phyloP scores from a whole-genome alignment of 176 grass and related monocot species.

The Ensete glaucum region DNA sequence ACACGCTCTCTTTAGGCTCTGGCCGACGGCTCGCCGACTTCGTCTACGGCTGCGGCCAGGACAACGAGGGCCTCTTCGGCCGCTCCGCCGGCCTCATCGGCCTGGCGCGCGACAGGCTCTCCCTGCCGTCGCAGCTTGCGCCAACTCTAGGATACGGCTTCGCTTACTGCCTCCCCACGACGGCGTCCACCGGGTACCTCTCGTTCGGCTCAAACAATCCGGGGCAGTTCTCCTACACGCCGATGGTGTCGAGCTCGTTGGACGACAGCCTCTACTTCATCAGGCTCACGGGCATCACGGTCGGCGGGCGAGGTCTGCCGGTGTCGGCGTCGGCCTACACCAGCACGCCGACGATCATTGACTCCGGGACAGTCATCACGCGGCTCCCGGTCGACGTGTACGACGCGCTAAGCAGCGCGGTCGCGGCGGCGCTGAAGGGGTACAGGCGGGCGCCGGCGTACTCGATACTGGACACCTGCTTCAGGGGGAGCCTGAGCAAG shows the following conservation, averaged over 20 bases:
- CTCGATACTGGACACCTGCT: conserved; percentile 39
- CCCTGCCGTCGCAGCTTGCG: not conserved
- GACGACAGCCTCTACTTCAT: conserved; percentile 6
- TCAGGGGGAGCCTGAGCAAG: conserved; percentile 10
- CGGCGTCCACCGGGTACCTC: conserved; percentile 10
- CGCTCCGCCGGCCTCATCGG: conserved; percentile 16
- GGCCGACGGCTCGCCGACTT: not conserved
- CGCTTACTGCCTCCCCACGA: conserved; percentile 14
- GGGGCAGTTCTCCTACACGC: not conserved
- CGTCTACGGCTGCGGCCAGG: conserved; percentile 20
- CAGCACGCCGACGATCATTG: conserved; percentile 23
- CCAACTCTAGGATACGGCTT: not conserved
- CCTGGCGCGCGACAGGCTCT: conserved; percentile 14
- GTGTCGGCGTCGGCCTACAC: not conserved
- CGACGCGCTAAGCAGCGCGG: conserved; percentile 23
- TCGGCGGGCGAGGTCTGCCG: not conserved
- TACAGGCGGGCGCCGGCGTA: conserved; percentile 12
- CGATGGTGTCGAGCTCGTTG: conserved; percentile 11
- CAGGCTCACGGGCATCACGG: not conserved
- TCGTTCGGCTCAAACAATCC: conserved; percentile 9
- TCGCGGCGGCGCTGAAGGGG: conserved; percentile 3
- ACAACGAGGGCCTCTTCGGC: conserved; percentile 24
- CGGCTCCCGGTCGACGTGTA: conserved; percentile 26
- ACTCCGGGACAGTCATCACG: conserved; percentile 34
- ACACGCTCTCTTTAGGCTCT: conserved; percentile 4